These are phyloP conservation scores for Carex littledalei DNA, from an alignment of 176 grass and related monocot species.

Conservation along the genomic window DNA sequence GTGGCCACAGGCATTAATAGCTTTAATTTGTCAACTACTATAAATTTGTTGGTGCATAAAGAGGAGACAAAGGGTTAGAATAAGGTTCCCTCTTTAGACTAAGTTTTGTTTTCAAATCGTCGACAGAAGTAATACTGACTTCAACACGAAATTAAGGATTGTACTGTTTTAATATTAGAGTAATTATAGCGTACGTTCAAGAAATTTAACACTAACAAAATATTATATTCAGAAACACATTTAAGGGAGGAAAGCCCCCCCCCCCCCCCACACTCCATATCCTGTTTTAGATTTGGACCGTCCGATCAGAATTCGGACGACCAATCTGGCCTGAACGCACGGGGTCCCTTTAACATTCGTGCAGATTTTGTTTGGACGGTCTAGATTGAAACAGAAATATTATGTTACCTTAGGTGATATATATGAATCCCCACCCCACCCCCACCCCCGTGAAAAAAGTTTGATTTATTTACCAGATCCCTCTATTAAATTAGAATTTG, in stretches of 20 bases:
- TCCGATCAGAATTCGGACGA: too few relatives aligned
- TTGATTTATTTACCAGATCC: background rate
- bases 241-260: too few relatives aligned
- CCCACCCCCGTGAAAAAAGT: too few relatives aligned
- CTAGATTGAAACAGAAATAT: too few relatives aligned
- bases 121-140: background rate
- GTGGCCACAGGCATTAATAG: background rate
- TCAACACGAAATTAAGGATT: background rate
- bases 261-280: too few relatives aligned
- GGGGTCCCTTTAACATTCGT: too few relatives aligned
- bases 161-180: background rate
- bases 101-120: background rate
- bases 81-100: background rate
- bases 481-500: background rate
- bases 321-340: too few relatives aligned
- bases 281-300: too few relatives aligned
- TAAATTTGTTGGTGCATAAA: background rate
- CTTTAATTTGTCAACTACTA: background rate
- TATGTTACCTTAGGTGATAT: too few relatives aligned
- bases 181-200: background rate
- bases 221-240: too few relatives aligned
- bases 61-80: conserved; percentile 7
- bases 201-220: background rate
- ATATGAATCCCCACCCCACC: too few relatives aligned
- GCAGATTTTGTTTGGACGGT: too few relatives aligned